Conservation (phyloP, 1,284 basidiomycete species). For the Farysia itapuensis region DNA sequence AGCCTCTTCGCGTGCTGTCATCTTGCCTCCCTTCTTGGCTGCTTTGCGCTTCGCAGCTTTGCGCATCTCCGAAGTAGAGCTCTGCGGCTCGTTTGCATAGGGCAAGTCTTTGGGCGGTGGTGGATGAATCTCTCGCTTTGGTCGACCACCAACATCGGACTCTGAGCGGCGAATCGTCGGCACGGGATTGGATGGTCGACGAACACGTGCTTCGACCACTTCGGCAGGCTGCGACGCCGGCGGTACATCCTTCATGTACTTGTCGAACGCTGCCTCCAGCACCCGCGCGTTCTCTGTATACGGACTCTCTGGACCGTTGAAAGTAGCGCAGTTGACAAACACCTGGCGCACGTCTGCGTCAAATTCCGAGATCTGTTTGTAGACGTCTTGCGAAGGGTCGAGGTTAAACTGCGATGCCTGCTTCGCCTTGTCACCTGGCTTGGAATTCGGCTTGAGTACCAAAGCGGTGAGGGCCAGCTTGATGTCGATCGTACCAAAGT, state of each 20-base stretch:
- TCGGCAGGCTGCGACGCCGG: slow-evolving; percentile 23
- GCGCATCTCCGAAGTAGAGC: slow-evolving; percentile 28
- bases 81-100: slow-evolving; percentile 69
- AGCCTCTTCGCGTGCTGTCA: slow-evolving; percentile 61
- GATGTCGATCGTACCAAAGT: slow-evolving; percentile 87
- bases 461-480: slow-evolving; percentile 64
- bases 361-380: slow-evolving; percentile 38
- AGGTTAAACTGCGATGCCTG: slow-evolving; percentile 37
- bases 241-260: slow-evolving; percentile 66
- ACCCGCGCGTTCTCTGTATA: slow-evolving; percentile 77
- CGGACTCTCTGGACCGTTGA: slow-evolving; percentile 85
- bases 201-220: slow-evolving; percentile 59
- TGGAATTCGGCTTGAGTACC: slow-evolving; percentile 37
- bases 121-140: slow-evolving; percentile 95
- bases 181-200: slow-evolving; percentile 74
- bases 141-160: slow-evolving; percentile 69
- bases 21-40: slow-evolving; percentile 31
- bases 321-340: slow-evolving; percentile 83
- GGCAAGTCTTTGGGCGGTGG: slow-evolving; percentile 88
- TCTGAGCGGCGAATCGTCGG: slow-evolving; percentile 74
- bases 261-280: slow-evolving; percentile 83
- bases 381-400: slow-evolving; percentile 44
- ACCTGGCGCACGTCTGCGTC: slow-evolving; percentile 63
- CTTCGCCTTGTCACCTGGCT: slow-evolving; percentile 50
- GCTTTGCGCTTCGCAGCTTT: slow-evolving; percentile 28